Percentiles rank a stretch among this genome's conserved stretches.
These are phyloP conservation scores for Penicillium freii DNA, from an alignment of 2,329 filamentous ascomycete genomes.

Conservation along the genomic window DNA sequence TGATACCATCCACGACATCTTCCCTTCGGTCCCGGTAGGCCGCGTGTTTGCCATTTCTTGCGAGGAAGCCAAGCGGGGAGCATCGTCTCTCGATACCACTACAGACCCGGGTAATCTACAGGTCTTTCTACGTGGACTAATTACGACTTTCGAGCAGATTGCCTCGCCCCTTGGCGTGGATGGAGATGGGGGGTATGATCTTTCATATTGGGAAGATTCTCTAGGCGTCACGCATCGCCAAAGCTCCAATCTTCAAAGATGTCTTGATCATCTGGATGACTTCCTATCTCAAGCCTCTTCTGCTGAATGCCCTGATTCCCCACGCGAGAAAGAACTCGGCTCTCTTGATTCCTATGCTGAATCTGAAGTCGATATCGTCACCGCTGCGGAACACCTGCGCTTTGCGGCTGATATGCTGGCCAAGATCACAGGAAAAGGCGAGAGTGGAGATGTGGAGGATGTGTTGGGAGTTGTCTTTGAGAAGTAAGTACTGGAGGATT, in stretches of 20 bases:
- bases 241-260: conserved; percentile 72
- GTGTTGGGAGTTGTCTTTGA: conserved; percentile 96
- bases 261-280: conserved; percentile 66
- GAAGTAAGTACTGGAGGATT: conserved; percentile 62
- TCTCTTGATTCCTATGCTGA: conserved; percentile 12
- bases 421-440: conserved; percentile 81
- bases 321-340: conserved; percentile 14
- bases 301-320: conserved; percentile 1
- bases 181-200: conserved; percentile 49
- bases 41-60: conserved; percentile 70
- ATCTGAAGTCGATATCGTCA: conserved; percentile 69
- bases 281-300: conserved; percentile 63
- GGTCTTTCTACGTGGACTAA: conserved; percentile 64
- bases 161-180: conserved; percentile 38
- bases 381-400: conserved; percentile 85
- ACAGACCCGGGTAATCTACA: conserved; percentile 67
- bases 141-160: conserved; percentile 60
- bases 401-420: conserved; percentile 77
- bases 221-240: conserved; percentile 90
- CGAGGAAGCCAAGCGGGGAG: conserved; percentile 51
- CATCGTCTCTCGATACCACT: not conserved
- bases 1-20: conserved; percentile 42
- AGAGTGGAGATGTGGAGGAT: conserved; percentile 87
- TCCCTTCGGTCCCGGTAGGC: conserved; percentile 46
- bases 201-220: conserved; percentile 73